Evolutionary conservation across 2,329 filamentous ascomycete species (phyloP), one percentile per base, ranked within the genome.

Genomic region (Cryphonectria carpinicola): DNA sequence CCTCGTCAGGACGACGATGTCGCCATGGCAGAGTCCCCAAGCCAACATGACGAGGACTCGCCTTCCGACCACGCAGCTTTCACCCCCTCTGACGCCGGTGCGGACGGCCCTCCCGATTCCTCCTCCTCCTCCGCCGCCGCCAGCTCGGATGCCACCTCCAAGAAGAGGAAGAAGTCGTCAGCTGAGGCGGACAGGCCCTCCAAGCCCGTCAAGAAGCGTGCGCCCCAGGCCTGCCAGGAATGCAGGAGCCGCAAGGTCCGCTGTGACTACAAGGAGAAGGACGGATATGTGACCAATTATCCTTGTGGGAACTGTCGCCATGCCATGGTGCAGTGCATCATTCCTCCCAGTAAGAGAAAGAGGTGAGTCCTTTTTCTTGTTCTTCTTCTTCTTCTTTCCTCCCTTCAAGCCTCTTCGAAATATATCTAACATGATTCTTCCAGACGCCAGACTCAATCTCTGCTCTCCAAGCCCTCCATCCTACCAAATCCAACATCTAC

Each of bases 231-330:
- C 25, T 98, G 95, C 80, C 93, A 94, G 73, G 94, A 92, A 76
- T 97, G 95, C 82, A 89, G 95, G 76, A 90, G 92, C 70, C 90
- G 95, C 78, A 98, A 98, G 80, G 95, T 98, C 58, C 89, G 95
- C 70, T 98, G 95, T 84, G 95, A 98, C 83, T 94, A 97, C 70
- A 94, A 96, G 71, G 94, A 97, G 80, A 92, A 92, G 65, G 91
- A 65, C 43, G 63, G 63, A 35, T 65, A 65, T 19, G 63, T 65
- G 39, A 65, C 41, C 25, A 65, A 65, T 14, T 65, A 91, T 60
- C 94, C 94, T 1, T 97, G 94, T 80, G 94, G 93, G 69, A 97
- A 97, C 81, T 97, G 94, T 82, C 87, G 93, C 74, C 88, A 92
- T 83, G 92, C 94, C 80, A 90, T 92, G 78, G 91, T 94, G 71